Conservation (phyloP, 257 asterid genomes). For the Ilex asprella region DNA sequence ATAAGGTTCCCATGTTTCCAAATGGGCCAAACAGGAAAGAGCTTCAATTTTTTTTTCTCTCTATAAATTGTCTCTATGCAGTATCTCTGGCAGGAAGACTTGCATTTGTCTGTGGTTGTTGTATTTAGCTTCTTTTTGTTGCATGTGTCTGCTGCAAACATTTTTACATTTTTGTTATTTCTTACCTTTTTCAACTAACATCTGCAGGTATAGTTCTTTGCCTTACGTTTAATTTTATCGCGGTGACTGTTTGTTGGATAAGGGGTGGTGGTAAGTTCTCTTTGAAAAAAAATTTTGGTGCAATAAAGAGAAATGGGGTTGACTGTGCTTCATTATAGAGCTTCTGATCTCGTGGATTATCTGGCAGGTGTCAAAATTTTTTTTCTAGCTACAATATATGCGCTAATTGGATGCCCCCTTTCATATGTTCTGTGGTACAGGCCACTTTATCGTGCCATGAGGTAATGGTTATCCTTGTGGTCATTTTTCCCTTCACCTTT, state of each 20-base stretch:
- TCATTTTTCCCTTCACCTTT: constrained; percentile 5
- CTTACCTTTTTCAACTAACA: constrained; percentile 33
- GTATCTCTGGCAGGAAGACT: neutral
- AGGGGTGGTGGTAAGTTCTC: constrained; percentile 70
- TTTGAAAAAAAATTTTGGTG: neutral
- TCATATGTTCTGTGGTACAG: constrained; percentile 93
- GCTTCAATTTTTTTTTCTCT: neutral
- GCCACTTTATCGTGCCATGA: constrained; percentile 90
- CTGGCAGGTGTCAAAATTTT: constrained; percentile 79
- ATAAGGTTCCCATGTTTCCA: neutral
- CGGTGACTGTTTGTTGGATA: constrained; percentile 89
- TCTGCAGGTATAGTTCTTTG: constrained; percentile 85
- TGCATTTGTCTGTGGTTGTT: neutral
- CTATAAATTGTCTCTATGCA: neutral
- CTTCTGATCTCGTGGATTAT: constrained; percentile 22
- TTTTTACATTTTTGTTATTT: neutral
- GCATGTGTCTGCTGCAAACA: neutral
- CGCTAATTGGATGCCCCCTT: constrained; percentile 73
- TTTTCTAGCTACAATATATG: constrained; percentile 84
- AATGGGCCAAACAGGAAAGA: neutral
- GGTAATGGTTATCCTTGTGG: constrained; percentile 27
- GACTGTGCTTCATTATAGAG: neutral
- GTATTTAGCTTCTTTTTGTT: too few relatives aligned
- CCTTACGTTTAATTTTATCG: constrained; percentile 79
- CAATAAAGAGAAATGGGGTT: neutral